Percentiles rank a stretch among this genome's conserved stretches.
phyloP scores from a whole-genome alignment of 331 rosid genomes.

The Acacia concinna region DNA sequence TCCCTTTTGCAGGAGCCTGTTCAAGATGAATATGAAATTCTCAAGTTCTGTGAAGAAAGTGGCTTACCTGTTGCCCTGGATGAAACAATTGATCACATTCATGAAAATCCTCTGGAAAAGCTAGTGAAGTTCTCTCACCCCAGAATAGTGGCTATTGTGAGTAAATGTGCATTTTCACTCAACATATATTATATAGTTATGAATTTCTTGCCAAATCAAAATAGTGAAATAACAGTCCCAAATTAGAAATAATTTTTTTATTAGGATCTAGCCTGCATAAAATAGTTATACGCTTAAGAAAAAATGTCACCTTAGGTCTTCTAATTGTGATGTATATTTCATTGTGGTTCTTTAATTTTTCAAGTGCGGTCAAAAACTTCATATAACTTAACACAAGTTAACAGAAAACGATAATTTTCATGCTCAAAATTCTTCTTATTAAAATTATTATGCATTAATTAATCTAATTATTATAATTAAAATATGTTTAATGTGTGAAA shows the following conservation, averaged over 20 bases:
- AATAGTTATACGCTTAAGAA: background rate
- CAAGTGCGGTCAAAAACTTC: background rate
- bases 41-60: slow-evolving; percentile 81
- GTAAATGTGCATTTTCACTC: slow-evolving; percentile 36
- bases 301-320: background rate
- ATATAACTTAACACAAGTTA: background rate
- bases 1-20: slow-evolving; percentile 81
- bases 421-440: background rate
- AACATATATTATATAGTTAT: slow-evolving; percentile 1
- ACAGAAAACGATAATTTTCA: background rate
- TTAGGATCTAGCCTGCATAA: background rate
- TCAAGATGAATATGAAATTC: slow-evolving; percentile 65
- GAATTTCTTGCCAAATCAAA: background rate
- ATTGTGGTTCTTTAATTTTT: background rate
- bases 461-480: background rate
- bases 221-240: background rate
- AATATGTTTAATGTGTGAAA: background rate
- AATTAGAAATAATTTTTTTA: background rate
- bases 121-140: slow-evolving; percentile 76
- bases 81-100: slow-evolving; percentile 71
- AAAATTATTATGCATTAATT: background rate
- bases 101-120: slow-evolving; percentile 61
- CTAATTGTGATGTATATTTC: background rate
- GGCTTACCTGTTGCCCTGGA: slow-evolving; percentile 88
- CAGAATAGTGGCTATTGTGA: slow-evolving; percentile 82